phyloP scores from a whole-genome alignment of 2,329 filamentous ascomycete genomes.

The Dactylellina parvicollis region DNA sequence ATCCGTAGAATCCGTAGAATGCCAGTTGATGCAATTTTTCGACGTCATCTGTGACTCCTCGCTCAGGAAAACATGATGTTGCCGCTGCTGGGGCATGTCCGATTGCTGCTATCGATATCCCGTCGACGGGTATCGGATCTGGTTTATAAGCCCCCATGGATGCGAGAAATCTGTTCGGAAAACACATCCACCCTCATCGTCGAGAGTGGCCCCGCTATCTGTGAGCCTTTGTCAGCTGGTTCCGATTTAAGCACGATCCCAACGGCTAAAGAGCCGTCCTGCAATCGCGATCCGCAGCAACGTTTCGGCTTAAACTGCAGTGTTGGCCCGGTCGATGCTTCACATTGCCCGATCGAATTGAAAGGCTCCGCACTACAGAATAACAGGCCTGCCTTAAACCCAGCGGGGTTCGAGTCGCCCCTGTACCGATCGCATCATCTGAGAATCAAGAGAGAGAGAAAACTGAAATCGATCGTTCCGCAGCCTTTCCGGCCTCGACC shows the following conservation, averaged over 20 bases:
- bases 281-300: constrained; percentile 8
- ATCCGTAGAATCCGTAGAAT: no score
- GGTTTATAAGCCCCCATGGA: constrained; percentile 3
- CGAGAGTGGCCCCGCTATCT: no score
- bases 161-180: neutral
- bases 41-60: constrained; percentile 11
- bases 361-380: neutral
- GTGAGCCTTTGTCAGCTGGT: neutral
- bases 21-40: constrained; percentile 10
- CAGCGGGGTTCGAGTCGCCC: neutral
- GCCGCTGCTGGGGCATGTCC: no score
- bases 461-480: constrained; percentile 26
- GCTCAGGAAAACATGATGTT: no score
- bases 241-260: neutral
- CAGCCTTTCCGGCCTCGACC: neutral
- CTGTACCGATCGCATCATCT: neutral
- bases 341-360: constrained; percentile 28
- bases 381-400: constrained; percentile 9
- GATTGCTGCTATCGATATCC: no score
- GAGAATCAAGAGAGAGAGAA: constrained; percentile 20
- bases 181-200: no score
- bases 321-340: constrained; percentile 17
- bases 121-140: no score
- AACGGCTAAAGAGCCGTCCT: neutral
- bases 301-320: constrained; percentile 22